Percentiles rank a stretch among this genome's conserved stretches.
These are phyloP conservation scores for Trametes villosa DNA, from an alignment of 768 basidiomycete genomes.

Conservation along the genomic window DNA sequence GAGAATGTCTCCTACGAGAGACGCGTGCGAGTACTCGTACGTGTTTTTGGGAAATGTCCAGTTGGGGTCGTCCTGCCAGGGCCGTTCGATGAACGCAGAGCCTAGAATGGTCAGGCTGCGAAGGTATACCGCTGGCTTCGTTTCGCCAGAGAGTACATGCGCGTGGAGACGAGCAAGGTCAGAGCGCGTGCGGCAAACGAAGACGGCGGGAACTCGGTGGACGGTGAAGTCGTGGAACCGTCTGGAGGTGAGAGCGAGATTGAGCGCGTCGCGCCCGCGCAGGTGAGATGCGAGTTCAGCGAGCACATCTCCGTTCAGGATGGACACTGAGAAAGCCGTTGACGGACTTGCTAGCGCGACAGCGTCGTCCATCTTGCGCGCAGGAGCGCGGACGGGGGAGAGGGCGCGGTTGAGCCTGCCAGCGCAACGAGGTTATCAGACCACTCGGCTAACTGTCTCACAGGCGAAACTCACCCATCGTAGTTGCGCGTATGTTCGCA, in stretches of 20 bases:
- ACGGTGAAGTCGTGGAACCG: constrained; percentile 13
- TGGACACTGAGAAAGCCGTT: not conserved
- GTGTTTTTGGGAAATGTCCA: constrained; percentile 17
- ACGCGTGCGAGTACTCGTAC: constrained; percentile 13
- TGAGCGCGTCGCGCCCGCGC: constrained; percentile 14
- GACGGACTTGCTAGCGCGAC: not conserved
- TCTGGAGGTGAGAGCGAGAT: constrained; percentile 12
- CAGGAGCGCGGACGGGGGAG: not conserved
- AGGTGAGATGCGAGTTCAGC: constrained; percentile 9
- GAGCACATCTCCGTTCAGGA: constrained; percentile 13
- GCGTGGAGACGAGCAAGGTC: constrained; percentile 8
- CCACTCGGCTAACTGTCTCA: constrained; percentile 11
- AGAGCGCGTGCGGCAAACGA: constrained; percentile 11
- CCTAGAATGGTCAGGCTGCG: constrained; percentile 17
- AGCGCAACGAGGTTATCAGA: constrained; percentile 8
- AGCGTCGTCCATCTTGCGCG: not conserved
- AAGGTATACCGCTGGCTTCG: constrained; percentile 7
- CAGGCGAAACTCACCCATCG: constrained; percentile 9
- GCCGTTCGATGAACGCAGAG: constrained; percentile 14
- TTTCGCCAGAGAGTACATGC: constrained; percentile 3
- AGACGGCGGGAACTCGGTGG: constrained; percentile 6
- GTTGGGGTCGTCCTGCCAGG: constrained; percentile 21
- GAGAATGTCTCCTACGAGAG: constrained; percentile 15
- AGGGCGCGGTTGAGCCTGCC: not conserved
- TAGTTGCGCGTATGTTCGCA: not conserved